Conservation (phyloP, 225 moss, liverwort and hornwort species). For the Thuidium tamariscinum region DNA sequence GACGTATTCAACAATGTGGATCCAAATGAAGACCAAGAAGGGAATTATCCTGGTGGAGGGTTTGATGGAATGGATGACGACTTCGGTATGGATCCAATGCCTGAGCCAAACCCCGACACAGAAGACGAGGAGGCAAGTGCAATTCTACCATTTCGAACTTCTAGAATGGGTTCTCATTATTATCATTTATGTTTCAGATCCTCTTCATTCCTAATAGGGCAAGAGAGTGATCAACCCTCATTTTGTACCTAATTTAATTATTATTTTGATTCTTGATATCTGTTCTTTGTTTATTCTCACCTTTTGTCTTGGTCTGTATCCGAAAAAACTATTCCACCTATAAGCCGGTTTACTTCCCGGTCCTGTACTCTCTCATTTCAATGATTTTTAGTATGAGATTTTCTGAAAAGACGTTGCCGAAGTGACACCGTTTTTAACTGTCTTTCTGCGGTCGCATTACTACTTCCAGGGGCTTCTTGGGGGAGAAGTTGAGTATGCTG, state of each 20-base stretch:
- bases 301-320: neutral
- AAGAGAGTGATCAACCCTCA: neutral
- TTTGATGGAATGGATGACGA: slow-evolving; percentile 35
- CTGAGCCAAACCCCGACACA: slow-evolving; percentile 19
- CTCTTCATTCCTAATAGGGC: neutral
- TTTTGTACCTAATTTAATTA: neutral
- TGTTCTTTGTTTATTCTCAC: neutral
- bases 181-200: neutral
- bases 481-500: slow-evolving; percentile 43
- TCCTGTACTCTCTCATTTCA: neutral
- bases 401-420: neutral
- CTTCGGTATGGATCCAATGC: slow-evolving; percentile 31
- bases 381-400: neutral
- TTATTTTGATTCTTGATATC: neutral
- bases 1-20: slow-evolving; percentile 34
- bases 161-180: neutral
- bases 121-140: slow-evolving; percentile 51
- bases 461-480: slow-evolving; percentile 36
- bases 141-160: neutral
- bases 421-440: neutral
- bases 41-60: slow-evolving; percentile 24
- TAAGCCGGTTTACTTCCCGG: neutral
- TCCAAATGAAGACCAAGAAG: slow-evolving; percentile 30
- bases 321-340: neutral
- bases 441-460: neutral